Base-by-base conservation (phyloP, 2,329 filamentous ascomycete genomes). In the Fonsecaea pedrosoi region DNA sequence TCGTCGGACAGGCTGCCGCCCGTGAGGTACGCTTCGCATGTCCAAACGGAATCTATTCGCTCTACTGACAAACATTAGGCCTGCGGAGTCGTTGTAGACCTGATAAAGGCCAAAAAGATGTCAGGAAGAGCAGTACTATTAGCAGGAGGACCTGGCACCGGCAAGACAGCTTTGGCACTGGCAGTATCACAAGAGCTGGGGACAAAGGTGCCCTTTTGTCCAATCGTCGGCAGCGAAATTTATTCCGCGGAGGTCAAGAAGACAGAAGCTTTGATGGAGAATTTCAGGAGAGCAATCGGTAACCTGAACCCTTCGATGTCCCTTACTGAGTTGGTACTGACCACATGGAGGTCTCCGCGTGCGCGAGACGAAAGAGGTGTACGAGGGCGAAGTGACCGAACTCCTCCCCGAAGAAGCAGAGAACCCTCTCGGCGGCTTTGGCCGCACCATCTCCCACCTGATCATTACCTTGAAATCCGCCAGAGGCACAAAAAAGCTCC, bases 231-330 rank as follows among this genome's bases (percentile, higher is more conserved):
- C 74, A 97, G 94, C 83, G 95, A 99, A 81, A 91, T 99, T 75
- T 99, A 97, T 83, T 97, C 92, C 73, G 90, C 94, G 54, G 95
- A 99, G 81, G 94, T 99, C 71, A 99, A 99, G 88, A 99, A 99
- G 88, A 99, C 95, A 58, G 95, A 99, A 81, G 91, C 96, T 72
- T 83, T 99, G 77, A 98, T 98, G 95, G 95, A 99, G 85, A 98
- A 98, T 83, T 99, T 99, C 80, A 88, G 95, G 78, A 87, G 95
- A 77, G 95, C 95, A 66, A 99, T 99, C 79, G 95, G 94, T 86
- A 81, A 57, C 76, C 48, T 54, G 6, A n/a, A 34, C 25, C 7
- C 25, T 8, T 30, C 64, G 68, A 76, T 71, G 77, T 32, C 68
- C 10, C 30, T 25, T 25, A 53, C 2, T 38, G 55, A 15, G 30